Conservation (phyloP, 345 rosid species). For the Noccaea caerulescens region DNA sequence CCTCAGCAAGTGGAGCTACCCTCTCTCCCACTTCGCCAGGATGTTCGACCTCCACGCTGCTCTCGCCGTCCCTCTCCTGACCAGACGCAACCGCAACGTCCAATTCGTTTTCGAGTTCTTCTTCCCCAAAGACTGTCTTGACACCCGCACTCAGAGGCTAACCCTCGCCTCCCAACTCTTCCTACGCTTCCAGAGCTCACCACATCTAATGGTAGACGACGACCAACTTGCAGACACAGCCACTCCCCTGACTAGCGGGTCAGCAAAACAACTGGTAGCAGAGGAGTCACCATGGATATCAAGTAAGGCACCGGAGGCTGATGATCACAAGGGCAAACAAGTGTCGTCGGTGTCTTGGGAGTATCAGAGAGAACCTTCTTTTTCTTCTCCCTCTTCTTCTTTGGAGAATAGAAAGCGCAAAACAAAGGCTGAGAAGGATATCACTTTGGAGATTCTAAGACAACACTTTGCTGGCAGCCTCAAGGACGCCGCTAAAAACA, state of each 20-base stretch:
- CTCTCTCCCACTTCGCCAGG: constrained; percentile 84
- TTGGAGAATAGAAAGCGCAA: constrained; percentile 57
- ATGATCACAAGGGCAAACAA: constrained; percentile 59
- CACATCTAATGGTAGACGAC: constrained; percentile 59
- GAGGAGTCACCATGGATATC: constrained; percentile 55
- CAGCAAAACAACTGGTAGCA: constrained; percentile 32
- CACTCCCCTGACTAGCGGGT: constrained; percentile 40
- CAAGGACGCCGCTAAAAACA: constrained; percentile 91
- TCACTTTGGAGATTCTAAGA: constrained; percentile 78
- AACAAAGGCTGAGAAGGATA: constrained; percentile 74
- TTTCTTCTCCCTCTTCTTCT: constrained; percentile 49
- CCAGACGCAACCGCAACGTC: constrained; percentile 46
- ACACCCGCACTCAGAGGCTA: constrained; percentile 52
- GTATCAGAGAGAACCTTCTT: constrained; percentile 49
- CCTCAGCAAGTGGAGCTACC: constrained; percentile 70
- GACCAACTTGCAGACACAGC: constrained; percentile 50
- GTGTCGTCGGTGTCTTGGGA: constrained; percentile 62
- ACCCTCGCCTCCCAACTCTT: constrained; percentile 53
- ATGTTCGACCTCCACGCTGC: constrained; percentile 73
- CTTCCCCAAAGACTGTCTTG: constrained; percentile 70
- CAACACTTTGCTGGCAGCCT: constrained; percentile 96
- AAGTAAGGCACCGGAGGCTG: constrained; percentile 53
- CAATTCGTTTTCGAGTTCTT: constrained; percentile 80
- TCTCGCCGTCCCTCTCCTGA: constrained; percentile 67
- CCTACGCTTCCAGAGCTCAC: constrained; percentile 55